Conservation (phyloP, 2,329 filamentous ascomycete species). For the Penicillium concentricum region DNA sequence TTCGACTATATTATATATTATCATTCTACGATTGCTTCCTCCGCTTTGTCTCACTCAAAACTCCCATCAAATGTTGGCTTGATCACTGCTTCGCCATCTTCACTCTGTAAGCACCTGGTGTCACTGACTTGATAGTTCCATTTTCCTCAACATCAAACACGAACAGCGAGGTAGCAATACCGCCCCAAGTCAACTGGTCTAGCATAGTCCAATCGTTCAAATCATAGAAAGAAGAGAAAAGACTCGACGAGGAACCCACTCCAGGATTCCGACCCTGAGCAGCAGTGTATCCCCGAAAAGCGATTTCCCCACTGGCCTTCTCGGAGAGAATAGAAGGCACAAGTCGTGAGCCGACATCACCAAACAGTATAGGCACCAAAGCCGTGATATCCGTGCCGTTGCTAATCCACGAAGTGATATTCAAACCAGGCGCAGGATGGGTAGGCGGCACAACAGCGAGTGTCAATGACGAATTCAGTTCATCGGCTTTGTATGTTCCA, state of each 20-base stretch:
- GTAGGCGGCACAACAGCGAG: conserved; percentile 12
- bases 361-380: background rate
- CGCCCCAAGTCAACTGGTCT: conserved; percentile 26
- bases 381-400: conserved; percentile 32
- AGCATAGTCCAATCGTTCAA: conserved; percentile 17
- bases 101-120: conserved; percentile 16
- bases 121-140: conserved; percentile 22
- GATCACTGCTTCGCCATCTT: conserved; percentile 12
- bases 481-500: conserved; percentile 29
- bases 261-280: conserved; percentile 1
- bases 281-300: conserved; percentile 18
- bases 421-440: conserved; percentile 20
- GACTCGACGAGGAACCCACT: background rate
- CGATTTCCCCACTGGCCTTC: conserved; percentile 15
- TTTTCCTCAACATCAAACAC: conserved; percentile 29
- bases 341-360: conserved; percentile 10
- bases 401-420: conserved; percentile 29
- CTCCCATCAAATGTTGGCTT: background rate
- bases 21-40: too few relatives aligned
- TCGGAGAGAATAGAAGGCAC: conserved; percentile 19
- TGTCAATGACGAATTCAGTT: conserved; percentile 29
- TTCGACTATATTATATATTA: background rate
- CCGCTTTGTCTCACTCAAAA: too few relatives aligned
- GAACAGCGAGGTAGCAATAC: conserved; percentile 23
- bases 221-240: conserved; percentile 21